phyloP scores from a whole-genome alignment of 2,329 filamentous ascomycete species.

The Pseudogymnoascus sp. region DNA sequence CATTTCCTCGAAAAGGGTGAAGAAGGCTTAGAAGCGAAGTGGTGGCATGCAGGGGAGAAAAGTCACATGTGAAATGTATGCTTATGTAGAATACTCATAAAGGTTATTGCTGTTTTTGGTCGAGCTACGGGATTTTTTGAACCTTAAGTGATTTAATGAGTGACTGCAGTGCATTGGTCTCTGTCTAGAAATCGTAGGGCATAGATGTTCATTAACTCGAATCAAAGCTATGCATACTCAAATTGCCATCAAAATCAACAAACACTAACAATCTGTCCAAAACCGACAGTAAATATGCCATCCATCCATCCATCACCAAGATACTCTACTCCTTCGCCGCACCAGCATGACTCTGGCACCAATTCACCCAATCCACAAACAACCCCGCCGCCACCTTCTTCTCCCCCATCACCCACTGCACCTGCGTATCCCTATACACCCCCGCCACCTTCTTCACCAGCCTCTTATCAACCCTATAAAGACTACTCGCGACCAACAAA shows the following conservation, averaged over 20 bases:
- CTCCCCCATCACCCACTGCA: constrained; percentile 47
- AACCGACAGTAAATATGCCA: neutral
- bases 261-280: neutral
- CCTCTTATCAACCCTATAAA: constrained; percentile 46
- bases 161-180: neutral
- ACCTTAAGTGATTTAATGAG: neutral
- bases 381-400: constrained; percentile 55
- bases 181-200: neutral
- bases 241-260: neutral
- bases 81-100: constrained; percentile 9
- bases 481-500: constrained; percentile 54
- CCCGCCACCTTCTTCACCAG: constrained; percentile 47
- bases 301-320: neutral
- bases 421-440: constrained; percentile 56
- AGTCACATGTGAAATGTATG: constrained; percentile 4
- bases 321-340: neutral
- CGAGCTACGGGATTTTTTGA: neutral
- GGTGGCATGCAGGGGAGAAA: neutral
- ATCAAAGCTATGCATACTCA: neutral
- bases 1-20: constrained; percentile 15
- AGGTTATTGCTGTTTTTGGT: constrained; percentile 2
- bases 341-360: constrained; percentile 46
- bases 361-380: constrained; percentile 67
- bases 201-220: constrained; percentile 4
- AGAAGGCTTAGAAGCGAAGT: neutral